Percentiles rank a stretch among this genome's conserved stretches.
Conservation (phyloP, 257 asterid species). For the Perilla frutescens region DNA sequence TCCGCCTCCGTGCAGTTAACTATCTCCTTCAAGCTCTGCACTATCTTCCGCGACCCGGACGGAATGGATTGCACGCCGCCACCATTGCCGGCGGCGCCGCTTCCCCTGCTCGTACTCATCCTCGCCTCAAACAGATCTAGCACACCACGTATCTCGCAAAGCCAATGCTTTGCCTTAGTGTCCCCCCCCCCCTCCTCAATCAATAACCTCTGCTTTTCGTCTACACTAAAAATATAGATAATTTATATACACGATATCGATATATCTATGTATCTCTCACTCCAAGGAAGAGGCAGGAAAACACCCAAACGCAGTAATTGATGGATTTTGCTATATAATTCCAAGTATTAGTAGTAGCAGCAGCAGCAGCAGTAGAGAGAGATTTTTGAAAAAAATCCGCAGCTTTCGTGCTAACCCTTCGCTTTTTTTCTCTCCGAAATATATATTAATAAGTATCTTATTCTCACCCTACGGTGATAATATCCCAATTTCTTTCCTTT, state of each 20-base stretch:
- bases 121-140: conserved; percentile 49
- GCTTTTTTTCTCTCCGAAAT: conserved; percentile 17
- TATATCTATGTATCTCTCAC: conserved; percentile 8
- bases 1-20: conserved; percentile 83
- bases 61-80: conserved; percentile 67
- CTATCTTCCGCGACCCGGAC: conserved; percentile 76
- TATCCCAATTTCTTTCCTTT: conserved; percentile 24
- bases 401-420: conserved; percentile 44
- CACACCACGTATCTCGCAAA: conserved; percentile 33
- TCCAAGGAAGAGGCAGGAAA: conserved; percentile 24
- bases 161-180: conserved; percentile 38
- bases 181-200: conserved; percentile 34
- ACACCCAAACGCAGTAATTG: conserved; percentile 12
- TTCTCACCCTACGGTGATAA: conserved; percentile 32
- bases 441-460: background rate
- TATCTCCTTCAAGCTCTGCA: conserved; percentile 91
- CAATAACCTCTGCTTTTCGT: conserved; percentile 5
- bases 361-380: conserved; percentile 18
- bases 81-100: conserved; percentile 52
- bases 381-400: conserved; percentile 30
- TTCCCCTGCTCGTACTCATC: conserved; percentile 59
- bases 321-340: background rate
- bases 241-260: background rate
- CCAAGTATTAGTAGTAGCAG: background rate
- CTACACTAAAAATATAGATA: background rate